Conservation (phyloP, 1,284 basidiomycete genomes). For the Rhizoctonia solani region DNA sequence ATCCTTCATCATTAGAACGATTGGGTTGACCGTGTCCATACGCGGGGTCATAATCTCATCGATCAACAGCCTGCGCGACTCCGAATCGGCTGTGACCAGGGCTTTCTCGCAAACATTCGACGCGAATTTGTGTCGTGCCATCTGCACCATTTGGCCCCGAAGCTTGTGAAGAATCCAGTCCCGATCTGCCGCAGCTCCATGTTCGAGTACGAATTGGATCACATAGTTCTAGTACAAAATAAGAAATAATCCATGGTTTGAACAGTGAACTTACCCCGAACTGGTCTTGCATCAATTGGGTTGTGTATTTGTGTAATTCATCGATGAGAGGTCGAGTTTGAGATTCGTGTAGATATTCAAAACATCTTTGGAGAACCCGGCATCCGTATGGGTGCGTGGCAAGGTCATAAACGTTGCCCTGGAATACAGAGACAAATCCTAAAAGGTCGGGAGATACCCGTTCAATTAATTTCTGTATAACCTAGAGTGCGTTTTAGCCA, state of each 20-base stretch:
- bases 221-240: conserved; percentile 79
- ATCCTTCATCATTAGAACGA: conserved; percentile 86
- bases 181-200: conserved; percentile 73
- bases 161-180: conserved; percentile 71
- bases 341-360: conserved; percentile 79
- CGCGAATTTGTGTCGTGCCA: conserved; percentile 93
- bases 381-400: conserved; percentile 94
- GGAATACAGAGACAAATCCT: conserved; percentile 76
- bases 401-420: conserved; percentile 80
- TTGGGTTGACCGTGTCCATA: conserved; percentile 63
- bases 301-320: conserved; percentile 76
- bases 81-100: conserved; percentile 65
- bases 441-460: conserved; percentile 78
- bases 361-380: conserved; percentile 90
- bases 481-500: conserved; percentile 48
- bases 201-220: conserved; percentile 89
- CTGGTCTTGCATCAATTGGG: conserved; percentile 81
- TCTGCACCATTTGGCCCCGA: conserved; percentile 74
- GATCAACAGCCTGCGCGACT: conserved; percentile 69
- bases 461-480: conserved; percentile 83
- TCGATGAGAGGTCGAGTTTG: conserved; percentile 77
- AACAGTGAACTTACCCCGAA: conserved; percentile 68
- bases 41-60: conserved; percentile 78
- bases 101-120: conserved; percentile 98
- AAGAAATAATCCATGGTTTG: conserved; percentile 32